These are phyloP conservation scores for Nannochloropsis gaditana DNA, from an alignment of 108 stramenopile genomes.

Conservation along the genomic window DNA sequence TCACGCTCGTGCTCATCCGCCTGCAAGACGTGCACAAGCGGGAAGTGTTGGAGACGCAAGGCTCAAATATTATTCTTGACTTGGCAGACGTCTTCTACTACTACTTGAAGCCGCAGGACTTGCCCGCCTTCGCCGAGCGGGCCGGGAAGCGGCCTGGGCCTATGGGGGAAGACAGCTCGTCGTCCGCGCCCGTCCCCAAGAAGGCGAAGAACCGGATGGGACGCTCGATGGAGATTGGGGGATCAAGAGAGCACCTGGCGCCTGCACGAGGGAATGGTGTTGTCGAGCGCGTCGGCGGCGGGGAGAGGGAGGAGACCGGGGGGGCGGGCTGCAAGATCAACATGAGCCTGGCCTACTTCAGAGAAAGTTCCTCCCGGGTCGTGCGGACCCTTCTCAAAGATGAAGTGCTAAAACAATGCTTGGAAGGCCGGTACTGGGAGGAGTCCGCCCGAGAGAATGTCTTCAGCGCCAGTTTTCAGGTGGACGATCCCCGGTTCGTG, in stretches of 20 bases:
- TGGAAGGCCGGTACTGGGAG: background rate
- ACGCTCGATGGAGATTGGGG: background rate
- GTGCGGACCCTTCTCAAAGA: background rate
- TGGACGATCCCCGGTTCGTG: background rate
- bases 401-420: background rate
- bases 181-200: background rate
- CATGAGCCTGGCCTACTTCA: slow-evolving; percentile 2
- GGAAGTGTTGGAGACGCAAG: slow-evolving; percentile 11
- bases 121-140: background rate
- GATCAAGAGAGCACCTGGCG: background rate
- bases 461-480: background rate
- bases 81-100: slow-evolving; percentile 1
- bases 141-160: background rate
- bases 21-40: background rate
- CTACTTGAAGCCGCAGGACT: background rate
- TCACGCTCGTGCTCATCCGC: background rate
- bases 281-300: background rate
- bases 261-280: background rate
- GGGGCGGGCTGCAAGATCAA: background rate
- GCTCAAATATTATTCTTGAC: slow-evolving; percentile 4
- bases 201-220: background rate
- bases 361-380: background rate
- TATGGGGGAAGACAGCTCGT: background rate
- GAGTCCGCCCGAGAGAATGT: background rate
- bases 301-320: background rate